Evolutionary conservation across 208 protist genomes (phyloP), one percentile per base, ranked within the genome.

Genomic region (Leptomonas pyrrhocoris): DNA sequence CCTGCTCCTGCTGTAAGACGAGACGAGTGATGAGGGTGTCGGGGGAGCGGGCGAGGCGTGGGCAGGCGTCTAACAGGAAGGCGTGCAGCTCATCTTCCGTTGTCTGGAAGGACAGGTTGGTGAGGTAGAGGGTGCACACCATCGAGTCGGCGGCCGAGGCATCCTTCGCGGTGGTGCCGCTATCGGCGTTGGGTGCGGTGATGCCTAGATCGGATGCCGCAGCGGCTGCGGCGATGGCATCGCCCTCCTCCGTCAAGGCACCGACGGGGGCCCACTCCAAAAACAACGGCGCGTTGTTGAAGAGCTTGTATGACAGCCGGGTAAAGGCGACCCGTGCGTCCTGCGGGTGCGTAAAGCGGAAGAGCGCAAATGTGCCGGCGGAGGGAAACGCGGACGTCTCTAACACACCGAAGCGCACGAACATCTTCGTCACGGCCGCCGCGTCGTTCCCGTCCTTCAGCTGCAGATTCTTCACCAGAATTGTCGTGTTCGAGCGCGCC

Each of bases 221-320:
- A 7, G 60, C 67, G 15, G 23, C 59, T 0, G 25, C 46, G 18
- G 42, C 48, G 0, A 4, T 54, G 43, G 23, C 31, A 0, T 18
- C 50, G 42, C 30, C 31, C 40, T 83, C 80, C n/a, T 90, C 86
- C 49, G 80, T 62, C 21, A 98, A 89, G 3, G 92, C 50, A 15
- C 88, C 94, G 11, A 97, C 82, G 11, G 98, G 98, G 7, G 98
- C 98, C 98, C 98, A 99, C 81, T 99, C 98, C 1, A 99, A 81
- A 73, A 98, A 99, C 1, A 99, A 81, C 25, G 98, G 98, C 8
- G 92, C 71, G 49, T 85, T 80, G 53, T 97, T 80, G 73, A 98
- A 98, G 45, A 96, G 85, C 58, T 91, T 91, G 77, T 99, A 99
- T 5, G 98, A 97, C 3, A 99, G 87, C 4, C 81, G 81, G 27